Base-by-base conservation (phyloP, 2,329 filamentous ascomycete species). In the Neobulgaria alba region DNA sequence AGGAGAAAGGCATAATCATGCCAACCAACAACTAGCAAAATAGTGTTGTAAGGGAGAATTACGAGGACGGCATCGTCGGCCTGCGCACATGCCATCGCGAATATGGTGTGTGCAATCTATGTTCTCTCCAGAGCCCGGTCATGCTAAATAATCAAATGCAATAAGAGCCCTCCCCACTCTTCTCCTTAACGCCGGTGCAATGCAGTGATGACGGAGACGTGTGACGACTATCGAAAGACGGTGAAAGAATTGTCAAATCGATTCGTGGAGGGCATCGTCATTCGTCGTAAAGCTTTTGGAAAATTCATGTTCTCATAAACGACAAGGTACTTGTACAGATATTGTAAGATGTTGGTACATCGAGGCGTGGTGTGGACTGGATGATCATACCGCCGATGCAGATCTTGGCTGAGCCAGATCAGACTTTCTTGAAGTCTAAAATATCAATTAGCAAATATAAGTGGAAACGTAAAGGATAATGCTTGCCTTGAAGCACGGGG, bases 401-500 rank as follows among this genome's bases (percentile, higher is more conserved):
- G 38, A 49, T 52, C 45, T 26, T 45, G 39, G 42, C 36, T 41
- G 23, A 49, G 48, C 46, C 43, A 48, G 46, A 49, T 58, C 47
- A 61, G 52, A 58, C 54, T 45, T 61, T 61, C 45, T 61, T 61
- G 50, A 61, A 61, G 50, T 61, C 58, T 61, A 21, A 4, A 31
- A 26, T 7, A 35, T 7, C 2, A 33, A 19, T 52, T 55, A 40
- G 30, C 17, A 30, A 30, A 7, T 18, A 17, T 30, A 4, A 5
- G 5, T 16, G 18, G 16, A 14, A 20, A 9, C 38, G 10, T 3
- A 5, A 10, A 10, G 30, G 3, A 12, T 5, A 19, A 2, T 50
- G 66, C 72, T 55, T 68, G 88, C 84, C 85, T 72, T 88, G 85
- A 60, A 94, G 72, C 69, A 95, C 89, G 62, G 89, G 89, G 63